phyloP scores from a whole-genome alignment of 495 filamentous ascomycete genomes.

The Pseudevernia furfuracea region DNA sequence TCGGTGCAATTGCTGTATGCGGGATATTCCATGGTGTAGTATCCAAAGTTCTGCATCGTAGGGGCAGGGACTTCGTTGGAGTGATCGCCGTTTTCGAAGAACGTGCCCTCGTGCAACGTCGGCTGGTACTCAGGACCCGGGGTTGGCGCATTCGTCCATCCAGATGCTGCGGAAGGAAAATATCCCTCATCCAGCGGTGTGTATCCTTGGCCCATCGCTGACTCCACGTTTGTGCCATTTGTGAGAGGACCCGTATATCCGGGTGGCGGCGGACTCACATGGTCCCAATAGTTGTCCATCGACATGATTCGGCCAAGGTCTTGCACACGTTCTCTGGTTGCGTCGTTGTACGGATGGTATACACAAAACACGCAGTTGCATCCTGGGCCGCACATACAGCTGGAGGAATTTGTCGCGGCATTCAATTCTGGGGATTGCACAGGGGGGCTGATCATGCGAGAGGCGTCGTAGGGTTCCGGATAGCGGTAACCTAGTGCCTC shows the following conservation, averaged over 20 bases:
- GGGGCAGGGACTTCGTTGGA: not conserved
- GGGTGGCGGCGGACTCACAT: slow-evolving; percentile 1
- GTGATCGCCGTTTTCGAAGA: not conserved
- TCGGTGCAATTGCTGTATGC: slow-evolving; percentile 37
- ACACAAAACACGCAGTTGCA: slow-evolving; percentile 65
- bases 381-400: slow-evolving; percentile 57
- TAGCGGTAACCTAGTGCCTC: not conserved
- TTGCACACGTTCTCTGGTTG: slow-evolving; percentile 58
- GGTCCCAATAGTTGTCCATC: not conserved
- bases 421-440: not conserved
- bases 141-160: not conserved
- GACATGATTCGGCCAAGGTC: slow-evolving; percentile 32
- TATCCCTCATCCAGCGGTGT: not conserved
- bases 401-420: slow-evolving; percentile 30
- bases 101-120: not conserved
- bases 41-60: slow-evolving; percentile 30
- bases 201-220: slow-evolving; percentile 1
- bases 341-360: slow-evolving; percentile 63
- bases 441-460: not conserved
- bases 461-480: not conserved
- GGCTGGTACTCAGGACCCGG: not conserved
- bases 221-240: not conserved
- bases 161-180: not conserved
- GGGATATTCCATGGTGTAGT: slow-evolving; percentile 42
- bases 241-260: not conserved